Percentiles rank a stretch among this genome's conserved stretches.
These are phyloP conservation scores for Penicillium sp. DNA, from an alignment of 2,329 filamentous ascomycete species.

Conservation along the genomic window DNA sequence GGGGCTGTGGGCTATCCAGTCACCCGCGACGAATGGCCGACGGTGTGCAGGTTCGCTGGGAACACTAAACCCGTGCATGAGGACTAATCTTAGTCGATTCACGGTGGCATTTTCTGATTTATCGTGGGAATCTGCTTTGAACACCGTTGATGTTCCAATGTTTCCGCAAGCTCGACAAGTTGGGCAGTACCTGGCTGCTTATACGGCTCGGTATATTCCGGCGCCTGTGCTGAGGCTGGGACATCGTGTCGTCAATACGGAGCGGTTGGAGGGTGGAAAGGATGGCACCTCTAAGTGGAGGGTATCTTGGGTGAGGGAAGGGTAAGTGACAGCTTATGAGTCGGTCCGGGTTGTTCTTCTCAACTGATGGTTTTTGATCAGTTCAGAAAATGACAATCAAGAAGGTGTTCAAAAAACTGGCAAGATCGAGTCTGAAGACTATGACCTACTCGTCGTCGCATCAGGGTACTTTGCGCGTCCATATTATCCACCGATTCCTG, in stretches of 20 bases:
- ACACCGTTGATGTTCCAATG: constrained; percentile 52
- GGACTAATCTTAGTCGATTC: constrained; percentile 71
- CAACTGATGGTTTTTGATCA: background rate
- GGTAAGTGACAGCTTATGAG: constrained; percentile 12
- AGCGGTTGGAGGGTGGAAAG: constrained; percentile 12
- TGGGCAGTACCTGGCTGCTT: constrained; percentile 69
- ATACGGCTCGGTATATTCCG: constrained; percentile 60
- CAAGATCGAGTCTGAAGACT: constrained; percentile 41
- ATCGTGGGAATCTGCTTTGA: constrained; percentile 61
- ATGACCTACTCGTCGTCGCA: constrained; percentile 71
- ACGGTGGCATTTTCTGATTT: constrained; percentile 66
- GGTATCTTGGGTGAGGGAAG: constrained; percentile 36
- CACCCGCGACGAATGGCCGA: background rate
- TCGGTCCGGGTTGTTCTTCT: background rate
- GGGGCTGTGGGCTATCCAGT: constrained; percentile 71
- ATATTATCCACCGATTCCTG: constrained; percentile 51
- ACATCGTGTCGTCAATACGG: constrained; percentile 40
- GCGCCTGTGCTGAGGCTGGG: constrained; percentile 52
- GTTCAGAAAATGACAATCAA: background rate
- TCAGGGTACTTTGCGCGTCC: constrained; percentile 75
- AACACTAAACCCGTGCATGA: constrained; percentile 59
- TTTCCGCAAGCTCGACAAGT: constrained; percentile 78
- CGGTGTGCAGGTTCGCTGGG: background rate
- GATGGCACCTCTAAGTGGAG: constrained; percentile 38
- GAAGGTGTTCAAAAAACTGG: background rate